A percentile compares a stretch with the other conserved stretches of the same genome.
phyloP scores from a whole-genome alignment of 148 eudicot genomes.

The Simmondsia chinensis region DNA sequence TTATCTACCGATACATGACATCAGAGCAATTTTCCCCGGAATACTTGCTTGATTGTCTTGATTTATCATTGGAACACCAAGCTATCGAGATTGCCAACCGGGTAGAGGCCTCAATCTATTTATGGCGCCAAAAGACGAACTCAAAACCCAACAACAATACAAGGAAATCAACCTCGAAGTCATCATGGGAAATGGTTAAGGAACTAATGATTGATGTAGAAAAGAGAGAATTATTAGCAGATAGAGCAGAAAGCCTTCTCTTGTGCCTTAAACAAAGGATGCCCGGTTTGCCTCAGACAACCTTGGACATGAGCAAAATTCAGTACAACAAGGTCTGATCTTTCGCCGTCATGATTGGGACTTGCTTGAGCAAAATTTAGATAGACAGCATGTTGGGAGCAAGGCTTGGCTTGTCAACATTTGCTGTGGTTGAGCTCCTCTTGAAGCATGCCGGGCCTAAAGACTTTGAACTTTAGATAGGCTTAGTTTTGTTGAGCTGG shows the following conservation, averaged over 20 bases:
- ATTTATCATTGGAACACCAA: constrained; percentile 58
- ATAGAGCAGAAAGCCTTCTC: constrained; percentile 57
- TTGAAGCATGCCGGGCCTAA: too few relatives aligned
- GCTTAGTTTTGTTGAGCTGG: too few relatives aligned
- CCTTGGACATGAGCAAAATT: constrained; percentile 62
- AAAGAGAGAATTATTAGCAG: constrained; percentile 45
- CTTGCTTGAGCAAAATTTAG: too few relatives aligned
- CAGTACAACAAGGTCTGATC: constrained; percentile 51
- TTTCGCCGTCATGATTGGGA: too few relatives aligned
- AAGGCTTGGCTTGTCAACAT: too few relatives aligned
- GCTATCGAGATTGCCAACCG: constrained; percentile 56
- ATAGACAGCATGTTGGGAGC: too few relatives aligned
- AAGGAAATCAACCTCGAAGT: constrained; percentile 30
- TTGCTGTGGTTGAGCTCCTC: too few relatives aligned
- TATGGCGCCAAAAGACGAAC: constrained; percentile 42
- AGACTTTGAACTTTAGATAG: too few relatives aligned
- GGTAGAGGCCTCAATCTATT: constrained; percentile 46
- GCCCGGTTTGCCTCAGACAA: constrained; percentile 64
- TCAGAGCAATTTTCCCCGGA: constrained; percentile 56
- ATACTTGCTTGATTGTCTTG: constrained; percentile 50
- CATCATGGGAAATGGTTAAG: constrained; percentile 65
- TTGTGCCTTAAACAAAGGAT: constrained; percentile 44
- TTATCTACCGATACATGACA: constrained; percentile 39
- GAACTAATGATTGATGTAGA: constrained; percentile 45
- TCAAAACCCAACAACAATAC: constrained; percentile 19